phyloP scores from a whole-genome alignment of 83 land plant genomes.

The Picea engelmannii region DNA sequence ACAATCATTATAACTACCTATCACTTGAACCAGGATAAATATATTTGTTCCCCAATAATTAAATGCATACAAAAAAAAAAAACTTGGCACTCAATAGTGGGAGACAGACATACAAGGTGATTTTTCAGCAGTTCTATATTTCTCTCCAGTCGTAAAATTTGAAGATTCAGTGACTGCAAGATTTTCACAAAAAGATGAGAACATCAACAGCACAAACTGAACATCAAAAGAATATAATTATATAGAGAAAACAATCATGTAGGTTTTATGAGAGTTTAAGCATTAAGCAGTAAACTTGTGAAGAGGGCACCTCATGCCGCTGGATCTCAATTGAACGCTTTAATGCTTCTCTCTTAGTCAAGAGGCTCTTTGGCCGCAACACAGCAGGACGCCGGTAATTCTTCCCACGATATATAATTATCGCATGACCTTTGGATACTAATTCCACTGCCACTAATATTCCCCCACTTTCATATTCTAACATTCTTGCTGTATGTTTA shows the following conservation, averaged over 20 bases:
- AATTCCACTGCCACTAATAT: slow-evolving; percentile 84
- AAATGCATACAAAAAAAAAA: slow-evolving; percentile 8
- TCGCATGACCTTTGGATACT: slow-evolving; percentile 82
- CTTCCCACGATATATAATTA: slow-evolving; percentile 89
- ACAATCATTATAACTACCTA: neutral
- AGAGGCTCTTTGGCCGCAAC: slow-evolving; percentile 75
- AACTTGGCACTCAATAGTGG: neutral
- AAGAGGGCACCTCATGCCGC: slow-evolving; percentile 52
- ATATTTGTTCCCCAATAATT: neutral
- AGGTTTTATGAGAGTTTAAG: neutral
- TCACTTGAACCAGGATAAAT: too few species aligned
- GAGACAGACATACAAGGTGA: slow-evolving; percentile 28
- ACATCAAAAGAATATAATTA: neutral
- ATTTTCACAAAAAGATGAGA: neutral
- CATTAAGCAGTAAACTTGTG: neutral
- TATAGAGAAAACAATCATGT: neutral
- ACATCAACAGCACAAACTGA: neutral
- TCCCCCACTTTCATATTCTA: slow-evolving; percentile 94
- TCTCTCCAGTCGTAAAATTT: slow-evolving; percentile 40
- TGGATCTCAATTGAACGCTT: slow-evolving; percentile 75
- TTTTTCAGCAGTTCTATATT: slow-evolving; percentile 34
- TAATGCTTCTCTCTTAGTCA: slow-evolving; percentile 84
- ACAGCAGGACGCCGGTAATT: slow-evolving; percentile 78
- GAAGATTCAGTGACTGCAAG: slow-evolving; percentile 56
- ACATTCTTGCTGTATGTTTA: slow-evolving; percentile 50